phyloP scores from a whole-genome alignment of 768 basidiomycete species.

The Leccinum uliginosum region DNA sequence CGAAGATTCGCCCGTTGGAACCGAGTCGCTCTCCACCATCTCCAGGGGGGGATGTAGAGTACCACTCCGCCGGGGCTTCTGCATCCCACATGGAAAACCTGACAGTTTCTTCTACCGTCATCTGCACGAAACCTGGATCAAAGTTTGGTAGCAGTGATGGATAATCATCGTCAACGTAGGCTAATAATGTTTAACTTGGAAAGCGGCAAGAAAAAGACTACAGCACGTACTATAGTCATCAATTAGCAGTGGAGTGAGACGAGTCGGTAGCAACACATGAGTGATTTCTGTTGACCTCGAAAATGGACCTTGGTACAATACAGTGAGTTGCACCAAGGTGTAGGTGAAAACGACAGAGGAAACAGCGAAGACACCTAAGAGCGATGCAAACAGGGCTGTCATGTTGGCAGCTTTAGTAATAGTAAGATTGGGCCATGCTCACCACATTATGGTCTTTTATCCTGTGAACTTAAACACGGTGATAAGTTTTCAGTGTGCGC shows the following conservation, averaged over 20 bases:
- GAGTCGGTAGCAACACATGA: neutral
- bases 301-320: neutral
- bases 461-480: neutral
- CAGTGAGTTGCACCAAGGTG: neutral
- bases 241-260: neutral
- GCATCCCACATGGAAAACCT: neutral
- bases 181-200: neutral
- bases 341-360: neutral
- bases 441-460: neutral
- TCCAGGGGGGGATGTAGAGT: neutral
- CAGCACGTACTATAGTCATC: neutral
- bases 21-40: neutral
- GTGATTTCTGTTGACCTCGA: neutral
- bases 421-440: neutral
- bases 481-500: neutral
- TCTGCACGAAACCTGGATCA: neutral
- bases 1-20: neutral
- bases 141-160: neutral
- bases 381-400: neutral
- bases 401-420: neutral
- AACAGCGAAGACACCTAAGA: neutral
- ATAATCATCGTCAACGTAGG: neutral
- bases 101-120: neutral
- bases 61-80: neutral
- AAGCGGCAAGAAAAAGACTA: neutral